Percentiles rank a stretch among this genome's conserved stretches.
Conservation (phyloP, 2,329 filamentous ascomycete genomes). For the Botryotinia calthae region DNA sequence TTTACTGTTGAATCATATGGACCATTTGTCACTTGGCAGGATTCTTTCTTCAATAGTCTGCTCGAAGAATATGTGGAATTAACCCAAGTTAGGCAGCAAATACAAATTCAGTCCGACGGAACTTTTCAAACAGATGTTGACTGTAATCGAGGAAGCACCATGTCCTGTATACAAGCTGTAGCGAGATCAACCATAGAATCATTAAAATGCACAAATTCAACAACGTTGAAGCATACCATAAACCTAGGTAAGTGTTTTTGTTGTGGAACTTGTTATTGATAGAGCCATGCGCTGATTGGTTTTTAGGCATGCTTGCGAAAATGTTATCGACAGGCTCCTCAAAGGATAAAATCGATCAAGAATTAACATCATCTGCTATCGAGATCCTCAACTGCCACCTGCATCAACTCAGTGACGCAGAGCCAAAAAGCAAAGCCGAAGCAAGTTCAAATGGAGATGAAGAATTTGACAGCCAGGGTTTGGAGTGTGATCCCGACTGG, state of each 20-base stretch:
- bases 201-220: constrained; percentile 26
- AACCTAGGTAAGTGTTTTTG: constrained; percentile 29
- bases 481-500: constrained; percentile 25
- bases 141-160: constrained; percentile 28
- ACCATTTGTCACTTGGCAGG: constrained; percentile 56
- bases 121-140: constrained; percentile 22
- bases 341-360: constrained; percentile 11
- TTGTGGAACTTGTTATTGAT: background rate
- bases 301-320: constrained; percentile 18
- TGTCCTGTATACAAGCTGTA: constrained; percentile 26
- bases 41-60: constrained; percentile 55
- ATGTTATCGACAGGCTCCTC: constrained; percentile 17
- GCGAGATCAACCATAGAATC: constrained; percentile 21
- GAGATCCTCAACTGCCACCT: constrained; percentile 8
- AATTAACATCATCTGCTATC: constrained; percentile 13
- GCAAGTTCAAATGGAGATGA: constrained; percentile 28
- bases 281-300: constrained; percentile 11
- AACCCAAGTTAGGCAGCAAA: constrained; percentile 25
- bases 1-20: constrained; percentile 42
- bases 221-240: constrained; percentile 27
- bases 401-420: background rate
- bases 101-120: constrained; percentile 22
- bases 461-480: constrained; percentile 33
- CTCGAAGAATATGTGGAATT: constrained; percentile 52
- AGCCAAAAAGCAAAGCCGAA: constrained; percentile 9